Conservation (phyloP, 768 basidiomycete species). For the Daedaleopsis sinensis region DNA sequence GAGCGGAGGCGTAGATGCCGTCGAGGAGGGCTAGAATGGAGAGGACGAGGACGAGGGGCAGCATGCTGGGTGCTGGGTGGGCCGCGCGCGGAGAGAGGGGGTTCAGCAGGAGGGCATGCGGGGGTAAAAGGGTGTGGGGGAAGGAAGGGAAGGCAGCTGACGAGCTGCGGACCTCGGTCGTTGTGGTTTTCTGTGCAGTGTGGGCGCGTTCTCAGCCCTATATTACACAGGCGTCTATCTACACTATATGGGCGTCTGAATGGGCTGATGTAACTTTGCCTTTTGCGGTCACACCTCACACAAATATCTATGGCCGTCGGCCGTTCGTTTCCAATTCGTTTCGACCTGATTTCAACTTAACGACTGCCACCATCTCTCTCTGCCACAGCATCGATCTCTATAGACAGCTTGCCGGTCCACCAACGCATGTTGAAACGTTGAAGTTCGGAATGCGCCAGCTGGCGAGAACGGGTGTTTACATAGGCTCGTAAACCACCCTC, state of each 20-base stretch:
- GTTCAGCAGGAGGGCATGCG: slow-evolving; percentile 7
- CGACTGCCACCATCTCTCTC: no score
- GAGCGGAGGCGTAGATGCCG: slow-evolving; percentile 1
- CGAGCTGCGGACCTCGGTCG: slow-evolving; percentile 2
- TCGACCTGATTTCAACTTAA: no score
- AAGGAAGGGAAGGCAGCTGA: slow-evolving; percentile 7
- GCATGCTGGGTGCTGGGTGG: slow-evolving; percentile 11
- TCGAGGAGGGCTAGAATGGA: slow-evolving; percentile 18
- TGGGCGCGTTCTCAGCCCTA: slow-evolving; percentile 1
- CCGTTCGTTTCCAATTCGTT: no score
- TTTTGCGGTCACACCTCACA: no score
- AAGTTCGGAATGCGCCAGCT: no score
- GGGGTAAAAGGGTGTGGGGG: not conserved
- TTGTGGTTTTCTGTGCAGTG: slow-evolving; percentile 7
- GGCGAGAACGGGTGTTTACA: no score
- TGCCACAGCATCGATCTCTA: no score
- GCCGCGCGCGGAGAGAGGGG: not conserved
- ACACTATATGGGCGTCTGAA: not conserved
- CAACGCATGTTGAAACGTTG: no score
- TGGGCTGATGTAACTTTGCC: no score
- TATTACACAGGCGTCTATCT: not conserved
- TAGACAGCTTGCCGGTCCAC: no score
- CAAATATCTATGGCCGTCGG: no score
- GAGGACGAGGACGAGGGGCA: slow-evolving; percentile 15
- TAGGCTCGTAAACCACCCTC: no score